Evolutionary conservation across 495 filamentous ascomycete species (phyloP).

Genomic region (Chaetomium cochliodes): DNA sequence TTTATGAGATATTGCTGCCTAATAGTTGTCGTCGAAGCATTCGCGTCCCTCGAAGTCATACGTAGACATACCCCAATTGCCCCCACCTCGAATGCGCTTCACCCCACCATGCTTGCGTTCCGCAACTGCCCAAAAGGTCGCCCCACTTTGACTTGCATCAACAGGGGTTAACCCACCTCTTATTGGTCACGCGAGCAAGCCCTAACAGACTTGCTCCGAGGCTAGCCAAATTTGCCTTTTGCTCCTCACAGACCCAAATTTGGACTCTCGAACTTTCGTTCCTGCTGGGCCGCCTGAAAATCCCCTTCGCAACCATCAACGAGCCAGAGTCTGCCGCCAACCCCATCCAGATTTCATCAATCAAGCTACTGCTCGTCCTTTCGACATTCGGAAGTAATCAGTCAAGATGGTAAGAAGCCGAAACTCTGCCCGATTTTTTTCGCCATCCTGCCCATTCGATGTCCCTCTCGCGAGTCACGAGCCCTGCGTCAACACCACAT

Average conservation of each 20-base stretch:
- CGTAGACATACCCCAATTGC: neutral
- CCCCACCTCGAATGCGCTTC: constrained; percentile 1
- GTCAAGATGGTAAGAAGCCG: constrained; percentile 58
- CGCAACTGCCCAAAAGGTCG: neutral
- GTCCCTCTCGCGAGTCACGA: constrained; percentile 18
- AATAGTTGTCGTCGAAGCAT: constrained; percentile 7
- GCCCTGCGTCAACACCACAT: constrained; percentile 18
- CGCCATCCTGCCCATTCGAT: constrained; percentile 19
- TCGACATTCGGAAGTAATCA: constrained; percentile 41
- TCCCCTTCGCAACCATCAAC: constrained; percentile 41
- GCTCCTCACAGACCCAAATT: constrained; percentile 41
- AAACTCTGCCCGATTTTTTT: constrained; percentile 30
- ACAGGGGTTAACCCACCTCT: constrained; percentile 17
- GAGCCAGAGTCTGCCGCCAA: constrained; percentile 49
- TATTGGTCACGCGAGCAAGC: constrained; percentile 34
- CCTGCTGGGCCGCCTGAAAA: constrained; percentile 35
- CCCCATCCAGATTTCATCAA: constrained; percentile 45
- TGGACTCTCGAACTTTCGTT: constrained; percentile 36
- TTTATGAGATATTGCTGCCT: constrained; percentile 13
- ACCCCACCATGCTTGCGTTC: constrained; percentile 11
- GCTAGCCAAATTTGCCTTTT: constrained; percentile 32
- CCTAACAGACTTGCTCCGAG: constrained; percentile 32
- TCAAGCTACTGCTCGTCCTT: constrained; percentile 48
- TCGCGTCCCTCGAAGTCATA: constrained; percentile 1
- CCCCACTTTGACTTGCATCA: constrained; percentile 10